These are phyloP conservation scores for Fraxinus excelsior DNA, from an alignment of 257 asterid genomes.

Conservation along the genomic window DNA sequence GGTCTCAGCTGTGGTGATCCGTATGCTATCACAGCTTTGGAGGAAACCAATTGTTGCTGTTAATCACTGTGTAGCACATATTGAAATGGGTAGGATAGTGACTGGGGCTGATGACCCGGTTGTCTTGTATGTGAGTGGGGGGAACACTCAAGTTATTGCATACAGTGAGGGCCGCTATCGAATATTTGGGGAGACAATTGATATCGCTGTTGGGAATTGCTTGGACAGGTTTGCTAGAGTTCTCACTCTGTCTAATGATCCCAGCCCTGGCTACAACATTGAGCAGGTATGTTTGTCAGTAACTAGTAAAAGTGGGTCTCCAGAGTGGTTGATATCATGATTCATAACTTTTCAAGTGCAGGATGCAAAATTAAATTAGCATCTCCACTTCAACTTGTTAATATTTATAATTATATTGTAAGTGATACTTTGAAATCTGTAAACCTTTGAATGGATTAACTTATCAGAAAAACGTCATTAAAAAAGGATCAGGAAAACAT, in stretches of 20 bases:
- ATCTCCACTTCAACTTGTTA: background rate
- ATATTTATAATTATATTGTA: too few relatives aligned
- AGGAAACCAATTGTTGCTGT: constrained; percentile 88
- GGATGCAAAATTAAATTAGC: background rate
- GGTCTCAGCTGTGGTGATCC: constrained; percentile 85
- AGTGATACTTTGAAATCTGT: background rate
- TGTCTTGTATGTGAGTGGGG: constrained; percentile 91
- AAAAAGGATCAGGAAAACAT: background rate
- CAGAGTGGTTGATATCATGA: background rate
- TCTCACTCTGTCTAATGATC: constrained; percentile 87
- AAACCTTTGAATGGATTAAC: background rate
- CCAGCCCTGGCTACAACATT: constrained; percentile 98
- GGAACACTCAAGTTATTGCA: constrained; percentile 96
- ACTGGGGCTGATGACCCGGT: constrained; percentile 96
- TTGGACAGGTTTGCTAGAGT: constrained; percentile 99
- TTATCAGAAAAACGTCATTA: background rate
- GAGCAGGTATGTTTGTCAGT: constrained; percentile 64
- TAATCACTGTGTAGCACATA: constrained; percentile 94
- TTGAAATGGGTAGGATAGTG: constrained; percentile 91
- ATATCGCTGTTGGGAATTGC: constrained; percentile 94
- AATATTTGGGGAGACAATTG: constrained; percentile 92
- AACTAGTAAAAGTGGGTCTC: constrained; percentile 8
- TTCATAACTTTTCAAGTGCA: background rate
- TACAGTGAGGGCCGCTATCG: constrained; percentile 89
- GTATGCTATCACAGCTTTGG: constrained; percentile 89